Conservation (phyloP, 441 rosid species). For the Bruguiera hainesii region DNA sequence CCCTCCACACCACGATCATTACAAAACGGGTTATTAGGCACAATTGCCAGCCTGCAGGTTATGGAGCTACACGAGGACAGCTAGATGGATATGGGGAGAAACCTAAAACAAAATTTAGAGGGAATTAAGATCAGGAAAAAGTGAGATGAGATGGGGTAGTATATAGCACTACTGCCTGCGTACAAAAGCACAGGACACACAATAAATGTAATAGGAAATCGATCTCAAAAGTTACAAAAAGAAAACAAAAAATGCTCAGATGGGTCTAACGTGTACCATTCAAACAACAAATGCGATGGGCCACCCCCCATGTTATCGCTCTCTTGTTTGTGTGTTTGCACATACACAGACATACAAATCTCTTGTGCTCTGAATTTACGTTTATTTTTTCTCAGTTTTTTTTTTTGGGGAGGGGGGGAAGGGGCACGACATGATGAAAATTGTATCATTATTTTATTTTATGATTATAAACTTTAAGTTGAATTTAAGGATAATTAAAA, state of each 20-base stretch:
- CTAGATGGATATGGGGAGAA: background rate
- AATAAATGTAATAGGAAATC: background rate
- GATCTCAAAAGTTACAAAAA: background rate
- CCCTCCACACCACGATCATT: constrained; percentile 19
- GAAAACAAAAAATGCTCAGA: background rate
- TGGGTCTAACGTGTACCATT: constrained; percentile 33
- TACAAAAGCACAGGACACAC: background rate
- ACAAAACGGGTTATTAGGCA: constrained; percentile 21
- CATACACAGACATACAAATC: too few relatives aligned
- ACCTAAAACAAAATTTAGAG: background rate
- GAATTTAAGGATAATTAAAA: background rate
- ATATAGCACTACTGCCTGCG: constrained; percentile 10
- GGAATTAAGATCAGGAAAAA: constrained; percentile 18
- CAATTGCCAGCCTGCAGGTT: constrained; percentile 18
- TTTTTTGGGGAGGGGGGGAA: too few relatives aligned
- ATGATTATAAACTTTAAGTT: too few relatives aligned
- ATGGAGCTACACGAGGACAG: constrained; percentile 25
- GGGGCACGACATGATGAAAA: background rate
- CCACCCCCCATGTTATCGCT: background rate
- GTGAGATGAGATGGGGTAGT: background rate
- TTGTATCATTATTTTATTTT: too few relatives aligned
- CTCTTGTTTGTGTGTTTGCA: background rate
- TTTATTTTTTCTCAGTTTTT: too few relatives aligned
- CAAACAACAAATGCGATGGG: constrained; percentile 25
- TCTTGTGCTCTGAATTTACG: too few relatives aligned